phyloP scores from a whole-genome alignment of 192 early-diverging fungal genomes.

The Coemansia sp. region DNA sequence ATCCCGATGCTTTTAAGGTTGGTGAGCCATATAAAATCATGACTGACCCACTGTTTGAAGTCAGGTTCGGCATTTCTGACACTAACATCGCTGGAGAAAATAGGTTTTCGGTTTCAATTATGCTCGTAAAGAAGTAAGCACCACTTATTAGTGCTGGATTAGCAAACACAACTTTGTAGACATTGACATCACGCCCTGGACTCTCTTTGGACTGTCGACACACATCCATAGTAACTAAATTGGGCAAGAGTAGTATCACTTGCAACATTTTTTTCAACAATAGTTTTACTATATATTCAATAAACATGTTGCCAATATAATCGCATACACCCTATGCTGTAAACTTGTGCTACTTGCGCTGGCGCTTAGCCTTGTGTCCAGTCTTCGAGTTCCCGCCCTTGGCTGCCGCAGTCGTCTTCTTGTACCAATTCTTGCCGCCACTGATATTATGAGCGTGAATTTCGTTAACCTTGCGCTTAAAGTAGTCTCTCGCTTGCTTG shows the following conservation, averaged over 20 bases:
- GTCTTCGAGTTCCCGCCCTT: conserved; percentile 11
- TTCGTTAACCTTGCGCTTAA: conserved; percentile 86
- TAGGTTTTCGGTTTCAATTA: background rate
- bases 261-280: background rate
- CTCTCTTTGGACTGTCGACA: background rate
- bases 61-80: background rate
- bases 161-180: background rate
- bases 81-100: background rate
- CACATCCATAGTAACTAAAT: background rate
- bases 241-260: background rate
- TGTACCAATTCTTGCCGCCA: conserved; percentile 49
- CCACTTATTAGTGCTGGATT: background rate
- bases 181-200: background rate
- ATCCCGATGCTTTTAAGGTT: background rate
- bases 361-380: conserved; percentile 9
- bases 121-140: too few species aligned
- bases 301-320: background rate
- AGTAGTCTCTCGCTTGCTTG: conserved; percentile 71
- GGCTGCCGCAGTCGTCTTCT: conserved; percentile 6
- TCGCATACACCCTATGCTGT: background rate
- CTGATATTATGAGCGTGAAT: conserved; percentile 64
- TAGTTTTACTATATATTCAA: background rate
- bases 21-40: background rate
- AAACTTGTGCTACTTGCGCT: conserved; percentile 9
- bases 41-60: background rate